Conservation (phyloP, 2,329 filamentous ascomycete species). For the Magnaporthales sp. region DNA sequence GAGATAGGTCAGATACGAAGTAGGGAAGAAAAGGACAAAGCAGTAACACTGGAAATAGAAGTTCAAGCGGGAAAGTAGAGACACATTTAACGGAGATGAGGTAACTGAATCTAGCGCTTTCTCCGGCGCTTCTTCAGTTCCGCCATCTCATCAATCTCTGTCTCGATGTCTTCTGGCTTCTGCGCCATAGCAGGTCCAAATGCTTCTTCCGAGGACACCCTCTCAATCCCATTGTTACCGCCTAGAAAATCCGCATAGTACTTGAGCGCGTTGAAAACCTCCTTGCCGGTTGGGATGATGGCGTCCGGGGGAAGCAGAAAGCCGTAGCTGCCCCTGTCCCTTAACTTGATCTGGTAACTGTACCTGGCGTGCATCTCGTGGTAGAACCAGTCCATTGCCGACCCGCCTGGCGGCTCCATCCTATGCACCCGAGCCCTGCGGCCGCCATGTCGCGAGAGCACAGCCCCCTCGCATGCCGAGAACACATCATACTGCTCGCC, state of each 20-base stretch:
- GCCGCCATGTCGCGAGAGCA: slow-evolving; percentile 24
- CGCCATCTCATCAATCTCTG: slow-evolving; percentile 3
- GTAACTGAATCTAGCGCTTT: not conserved
- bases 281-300: slow-evolving; percentile 83
- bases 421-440: slow-evolving; percentile 24
- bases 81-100: not conserved
- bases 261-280: slow-evolving; percentile 74
- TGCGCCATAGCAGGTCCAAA: not conserved
- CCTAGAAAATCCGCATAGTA: slow-evolving; percentile 77
- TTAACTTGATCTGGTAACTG: slow-evolving; percentile 88
- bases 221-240: slow-evolving; percentile 59
- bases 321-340: slow-evolving; percentile 89
- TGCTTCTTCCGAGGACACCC: slow-evolving; percentile 1
- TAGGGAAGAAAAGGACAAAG: not conserved
- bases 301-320: slow-evolving; percentile 82
- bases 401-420: slow-evolving; percentile 72
- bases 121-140: slow-evolving; percentile 2
- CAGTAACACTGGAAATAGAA: not conserved
- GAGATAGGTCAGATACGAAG: not conserved
- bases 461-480: slow-evolving; percentile 79
- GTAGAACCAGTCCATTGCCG: slow-evolving; percentile 92
- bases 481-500: slow-evolving; percentile 69
- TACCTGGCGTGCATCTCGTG: slow-evolving; percentile 75
- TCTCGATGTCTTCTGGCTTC: not conserved
- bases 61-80: not conserved